Evolutionary conservation across 441 rosid species (phyloP).

Genomic region (Croton laevigatus): DNA sequence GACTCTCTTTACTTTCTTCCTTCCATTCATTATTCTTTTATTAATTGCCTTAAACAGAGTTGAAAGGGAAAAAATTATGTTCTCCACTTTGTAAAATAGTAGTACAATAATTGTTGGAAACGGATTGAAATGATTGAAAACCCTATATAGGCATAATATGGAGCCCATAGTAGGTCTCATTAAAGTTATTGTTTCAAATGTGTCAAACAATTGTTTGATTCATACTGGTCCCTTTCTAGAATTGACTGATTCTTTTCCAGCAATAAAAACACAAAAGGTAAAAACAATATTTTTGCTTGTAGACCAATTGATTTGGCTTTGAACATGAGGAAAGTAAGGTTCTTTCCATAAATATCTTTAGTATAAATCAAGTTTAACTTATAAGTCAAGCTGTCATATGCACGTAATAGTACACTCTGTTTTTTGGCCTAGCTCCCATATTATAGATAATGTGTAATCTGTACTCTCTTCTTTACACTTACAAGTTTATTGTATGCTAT

Average conservation of each 20-base stretch:
- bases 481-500: too few relatives aligned
- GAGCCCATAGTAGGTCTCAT: not conserved
- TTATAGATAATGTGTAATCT: too few relatives aligned
- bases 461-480: too few relatives aligned
- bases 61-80: slow-evolving; percentile 3
- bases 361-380: not conserved
- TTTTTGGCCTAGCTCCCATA: too few relatives aligned
- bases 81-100: slow-evolving; percentile 2
- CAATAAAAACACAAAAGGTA: not conserved
- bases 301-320: not conserved
- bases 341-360: not conserved
- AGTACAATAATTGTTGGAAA: slow-evolving; percentile 24
- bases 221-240: not conserved
- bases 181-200: not conserved
- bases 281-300: not conserved
- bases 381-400: too few relatives aligned
- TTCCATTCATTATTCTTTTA: too few relatives aligned
- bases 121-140: slow-evolving; percentile 7
- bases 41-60: too few relatives aligned
- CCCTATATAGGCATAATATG: not conserved
- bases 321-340: not conserved
- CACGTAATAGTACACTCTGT: too few relatives aligned
- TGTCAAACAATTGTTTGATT: not conserved
- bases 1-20: too few relatives aligned
- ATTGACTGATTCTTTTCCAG: not conserved